These are phyloP conservation scores for Nitzschia sp. DNA, from an alignment of 108 stramenopile species.

Conservation along the genomic window DNA sequence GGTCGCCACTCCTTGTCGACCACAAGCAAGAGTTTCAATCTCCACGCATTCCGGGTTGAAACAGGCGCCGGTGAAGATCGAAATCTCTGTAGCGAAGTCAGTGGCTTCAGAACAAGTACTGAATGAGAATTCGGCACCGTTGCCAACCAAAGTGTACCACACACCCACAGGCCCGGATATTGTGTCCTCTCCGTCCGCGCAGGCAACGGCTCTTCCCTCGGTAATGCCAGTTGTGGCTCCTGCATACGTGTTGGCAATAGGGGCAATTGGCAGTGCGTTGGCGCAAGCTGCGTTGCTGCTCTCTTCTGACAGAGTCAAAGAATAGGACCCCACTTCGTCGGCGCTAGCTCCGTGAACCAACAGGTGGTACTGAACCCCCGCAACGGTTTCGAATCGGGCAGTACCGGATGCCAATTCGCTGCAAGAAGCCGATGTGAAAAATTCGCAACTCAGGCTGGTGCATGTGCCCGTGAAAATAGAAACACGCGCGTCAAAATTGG, in stretches of 20 bases:
- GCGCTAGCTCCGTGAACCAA: constrained; percentile 24
- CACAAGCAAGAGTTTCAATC: constrained; percentile 12
- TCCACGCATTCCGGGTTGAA: constrained; percentile 16
- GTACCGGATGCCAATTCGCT: constrained; percentile 5
- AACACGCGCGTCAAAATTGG: constrained; percentile 30
- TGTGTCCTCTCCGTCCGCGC: not conserved
- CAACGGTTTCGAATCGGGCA: constrained; percentile 16
- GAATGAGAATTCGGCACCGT: constrained; percentile 13
- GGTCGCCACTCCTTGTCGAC: constrained; percentile 10
- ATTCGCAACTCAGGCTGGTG: constrained; percentile 9
- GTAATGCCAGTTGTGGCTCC: constrained; percentile 18
- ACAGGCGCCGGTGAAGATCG: constrained; percentile 28
- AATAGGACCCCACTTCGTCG: constrained; percentile 13
- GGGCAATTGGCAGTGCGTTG: constrained; percentile 4
- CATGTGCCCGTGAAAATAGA: constrained; percentile 28
- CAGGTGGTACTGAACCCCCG: constrained; percentile 19
- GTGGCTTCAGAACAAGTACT: constrained; percentile 26
- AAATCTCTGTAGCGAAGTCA: constrained; percentile 21
- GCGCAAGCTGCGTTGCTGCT: constrained; percentile 17
- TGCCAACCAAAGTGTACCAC: constrained; percentile 33
- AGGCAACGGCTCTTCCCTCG: not conserved
- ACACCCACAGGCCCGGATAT: not conserved
- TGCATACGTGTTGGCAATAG: constrained; percentile 5
- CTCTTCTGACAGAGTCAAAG: constrained; percentile 13
- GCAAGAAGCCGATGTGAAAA: constrained; percentile 1